These are phyloP conservation scores for Eutrema heterophyllum DNA, from an alignment of 345 rosid genomes.

Conservation along the genomic window DNA sequence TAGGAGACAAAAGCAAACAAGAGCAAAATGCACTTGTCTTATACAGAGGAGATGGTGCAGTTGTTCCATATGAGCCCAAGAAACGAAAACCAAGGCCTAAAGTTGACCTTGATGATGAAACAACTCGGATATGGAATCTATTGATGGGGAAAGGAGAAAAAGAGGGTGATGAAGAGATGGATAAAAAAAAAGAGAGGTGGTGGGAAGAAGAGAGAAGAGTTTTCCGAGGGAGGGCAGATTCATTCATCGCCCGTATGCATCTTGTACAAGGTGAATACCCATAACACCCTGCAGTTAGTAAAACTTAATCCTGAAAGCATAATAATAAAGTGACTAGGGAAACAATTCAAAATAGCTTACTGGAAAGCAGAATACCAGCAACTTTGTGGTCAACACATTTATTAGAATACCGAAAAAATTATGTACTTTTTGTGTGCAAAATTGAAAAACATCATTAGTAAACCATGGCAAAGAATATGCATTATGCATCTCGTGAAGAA, in stretches of 20 bases:
- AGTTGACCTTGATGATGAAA: conserved; percentile 86
- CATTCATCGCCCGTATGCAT: conserved; percentile 95
- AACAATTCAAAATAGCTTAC: not conserved
- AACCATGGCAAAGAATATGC: not conserved
- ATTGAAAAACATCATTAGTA: not conserved
- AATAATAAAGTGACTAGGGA: not conserved
- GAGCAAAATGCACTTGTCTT: conserved; percentile 59
- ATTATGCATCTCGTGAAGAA: conserved; percentile 1
- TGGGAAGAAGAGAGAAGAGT: conserved; percentile 87
- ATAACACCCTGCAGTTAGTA: not conserved
- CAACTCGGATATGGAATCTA: conserved; percentile 80
- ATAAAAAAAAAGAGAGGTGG: conserved; percentile 58
- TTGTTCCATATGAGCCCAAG: conserved; percentile 57
- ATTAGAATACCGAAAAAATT: not conserved
- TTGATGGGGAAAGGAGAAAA: conserved; percentile 70
- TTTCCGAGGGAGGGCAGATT: conserved; percentile 69
- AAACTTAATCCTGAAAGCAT: not conserved
- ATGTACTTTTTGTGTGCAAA: not conserved
- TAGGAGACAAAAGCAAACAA: conserved; percentile 35
- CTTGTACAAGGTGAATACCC: conserved; percentile 74
- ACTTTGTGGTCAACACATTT: not conserved
- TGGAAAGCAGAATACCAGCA: conserved; percentile 5
- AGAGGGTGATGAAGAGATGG: conserved; percentile 42
- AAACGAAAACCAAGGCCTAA: conserved; percentile 71
- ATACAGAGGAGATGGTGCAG: conserved; percentile 50